Base-by-base conservation (phyloP, 2,329 filamentous ascomycete genomes). In the Samsoniella hepiali region DNA sequence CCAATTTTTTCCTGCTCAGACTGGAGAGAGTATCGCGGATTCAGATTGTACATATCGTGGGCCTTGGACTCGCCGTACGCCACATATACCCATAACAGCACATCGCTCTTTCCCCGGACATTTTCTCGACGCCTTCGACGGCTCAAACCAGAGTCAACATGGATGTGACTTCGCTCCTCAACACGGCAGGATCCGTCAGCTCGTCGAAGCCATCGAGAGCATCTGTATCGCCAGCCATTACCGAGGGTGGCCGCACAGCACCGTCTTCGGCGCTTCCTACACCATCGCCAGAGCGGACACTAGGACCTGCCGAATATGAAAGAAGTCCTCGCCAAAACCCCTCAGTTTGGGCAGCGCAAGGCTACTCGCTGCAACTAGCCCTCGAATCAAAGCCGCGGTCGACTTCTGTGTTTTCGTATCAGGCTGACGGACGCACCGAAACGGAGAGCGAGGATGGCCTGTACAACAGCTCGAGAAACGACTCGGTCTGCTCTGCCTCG, bases 101-200 rank as follows among this genome's bases (percentile, higher is more conserved):
- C 40, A 31, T 10, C 22, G 7, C 31, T 36, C 22, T n/a, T 54
- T 27, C 11, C 29, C 11, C 45, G 27, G 47, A n/a, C 34, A 5
- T 32, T 36, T n/a, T 36, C 22, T 47, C 50, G 50, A 55, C 38
- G 6, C 42, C 13, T 27, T 31, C 34, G 9, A 22, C 50, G 7
- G 47, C 11, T 49, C 59, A 50, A 38, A 34, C 5, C 13, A 44
- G 60, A 42, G 44, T 31, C 34, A 62, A 32, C n/a, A 64, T 64
- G 63, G 63, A 64, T 31, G 57, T 64, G 10, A 64, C 58, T 36
- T 56, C 54, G n/a, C 58, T 64, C 27, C 53, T 64, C 27, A 64
- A 64, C 38, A 62, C 63, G 32, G 54, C 63, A 15, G 57, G 22
- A 13, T 55, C 62, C 11, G 38, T 36, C 40, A 42, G 22, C 40